phyloP scores from a whole-genome alignment of 1,139 yeast genomes.

The Hyphopichia khmerensis region DNA sequence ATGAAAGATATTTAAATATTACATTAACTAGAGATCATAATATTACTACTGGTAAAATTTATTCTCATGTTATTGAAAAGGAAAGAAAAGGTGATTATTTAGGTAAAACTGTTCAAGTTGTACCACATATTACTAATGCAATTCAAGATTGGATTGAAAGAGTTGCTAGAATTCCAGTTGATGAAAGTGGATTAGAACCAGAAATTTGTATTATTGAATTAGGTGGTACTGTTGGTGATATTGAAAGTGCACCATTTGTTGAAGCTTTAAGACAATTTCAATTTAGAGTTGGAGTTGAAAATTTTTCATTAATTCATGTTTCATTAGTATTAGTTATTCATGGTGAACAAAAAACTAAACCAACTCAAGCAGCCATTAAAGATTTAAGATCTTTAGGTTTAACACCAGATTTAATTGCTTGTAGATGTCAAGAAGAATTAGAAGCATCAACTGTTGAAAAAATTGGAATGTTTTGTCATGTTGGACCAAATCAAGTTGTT shows the following conservation, averaged over 20 bases:
- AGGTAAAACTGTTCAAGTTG: slow-evolving; percentile 99
- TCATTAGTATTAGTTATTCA: slow-evolving; percentile 96
- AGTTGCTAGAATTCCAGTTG: slow-evolving; percentile 90
- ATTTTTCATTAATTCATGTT: slow-evolving; percentile 94
- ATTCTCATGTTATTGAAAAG: slow-evolving; percentile 87
- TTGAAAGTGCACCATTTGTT: slow-evolving; percentile 97
- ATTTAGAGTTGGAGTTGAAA: slow-evolving; percentile 91
- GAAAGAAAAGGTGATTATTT: slow-evolving; percentile 97
- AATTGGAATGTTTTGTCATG: slow-evolving; percentile 99
- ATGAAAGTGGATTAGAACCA: slow-evolving; percentile 82
- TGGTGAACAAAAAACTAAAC: slow-evolving; percentile 98
- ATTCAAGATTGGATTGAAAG: slow-evolving; percentile 98
- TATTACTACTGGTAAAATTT: slow-evolving; percentile 97
- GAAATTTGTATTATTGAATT: slow-evolving; percentile 95
- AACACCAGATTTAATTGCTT: slow-evolving; percentile 95
- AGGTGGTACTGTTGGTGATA: slow-evolving; percentile 99
- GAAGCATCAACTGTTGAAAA: slow-evolving; percentile 85
- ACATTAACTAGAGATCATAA: slow-evolving; percentile 92
- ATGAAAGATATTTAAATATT: slow-evolving; percentile 92
- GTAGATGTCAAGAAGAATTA: slow-evolving; percentile 87
- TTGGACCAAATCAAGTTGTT: slow-evolving; percentile 93
- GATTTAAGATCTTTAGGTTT: slow-evolving; percentile 94
- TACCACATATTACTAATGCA: slow-evolving; percentile 95
- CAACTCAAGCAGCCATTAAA: slow-evolving; percentile 98
- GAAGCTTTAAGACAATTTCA: slow-evolving; percentile 99